Conservation (phyloP, 345 rosid species). For the Lenwebbia sp. region DNA sequence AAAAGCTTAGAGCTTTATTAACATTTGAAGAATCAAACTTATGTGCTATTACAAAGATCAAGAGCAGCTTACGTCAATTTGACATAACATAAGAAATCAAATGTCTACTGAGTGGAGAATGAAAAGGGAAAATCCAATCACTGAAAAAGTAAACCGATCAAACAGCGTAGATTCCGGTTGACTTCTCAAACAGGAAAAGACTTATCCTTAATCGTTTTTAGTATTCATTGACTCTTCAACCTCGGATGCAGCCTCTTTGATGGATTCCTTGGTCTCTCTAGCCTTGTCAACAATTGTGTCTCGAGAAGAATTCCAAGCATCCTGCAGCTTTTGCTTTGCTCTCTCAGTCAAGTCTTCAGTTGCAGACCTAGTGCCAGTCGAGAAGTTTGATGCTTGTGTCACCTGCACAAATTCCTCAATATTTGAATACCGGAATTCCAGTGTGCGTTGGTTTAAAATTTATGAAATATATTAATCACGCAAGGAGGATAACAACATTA, state of each 20-base stretch:
- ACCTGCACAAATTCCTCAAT: constrained; percentile 4
- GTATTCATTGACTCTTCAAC: background rate
- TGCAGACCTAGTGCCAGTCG: background rate
- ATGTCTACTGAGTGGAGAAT: background rate
- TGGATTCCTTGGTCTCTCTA: constrained; percentile 15
- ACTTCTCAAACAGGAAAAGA: background rate
- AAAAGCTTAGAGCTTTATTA: background rate
- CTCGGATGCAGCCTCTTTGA: background rate
- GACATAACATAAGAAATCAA: background rate
- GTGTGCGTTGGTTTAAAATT: background rate
- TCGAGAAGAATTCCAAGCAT: constrained; percentile 26
- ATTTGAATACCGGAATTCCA: background rate
- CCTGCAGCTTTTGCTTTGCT: constrained; percentile 26
- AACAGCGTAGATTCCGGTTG: background rate
- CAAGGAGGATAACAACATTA: background rate
- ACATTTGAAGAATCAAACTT: background rate
- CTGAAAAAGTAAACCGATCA: background rate
- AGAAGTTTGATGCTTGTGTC: constrained; percentile 9
- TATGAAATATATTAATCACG: background rate
- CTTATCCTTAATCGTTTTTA: background rate
- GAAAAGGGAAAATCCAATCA: background rate
- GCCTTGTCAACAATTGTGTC: constrained; percentile 10
- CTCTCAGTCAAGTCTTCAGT: constrained; percentile 4
- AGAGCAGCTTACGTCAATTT: background rate
- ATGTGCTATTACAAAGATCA: background rate